Base-by-base conservation (phyloP, 345 rosid species). In the Salix exigua region DNA sequence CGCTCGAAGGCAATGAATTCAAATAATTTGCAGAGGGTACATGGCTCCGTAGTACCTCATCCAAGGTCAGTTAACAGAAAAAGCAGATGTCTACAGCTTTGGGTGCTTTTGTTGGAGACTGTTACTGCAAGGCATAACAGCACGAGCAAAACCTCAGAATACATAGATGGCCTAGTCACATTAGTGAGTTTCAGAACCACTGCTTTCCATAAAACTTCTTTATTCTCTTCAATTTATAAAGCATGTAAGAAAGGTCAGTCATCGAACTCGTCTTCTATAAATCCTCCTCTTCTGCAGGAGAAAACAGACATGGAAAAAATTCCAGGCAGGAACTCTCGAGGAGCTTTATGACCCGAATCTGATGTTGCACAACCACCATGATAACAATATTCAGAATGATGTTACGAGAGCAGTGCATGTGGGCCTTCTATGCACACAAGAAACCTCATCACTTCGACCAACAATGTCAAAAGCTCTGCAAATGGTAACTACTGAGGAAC, bases 1-100 rank as follows among this genome's bases (percentile, higher is more conserved):
- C 7, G 30, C 13, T 44, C 8, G 33, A 30, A 5, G 9, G 8
- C 40, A 17, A 46, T 73, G 68, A 73, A 23, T 67, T 50, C 58
- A 31, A 51, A 73, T 60, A 64, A 79, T 85, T 50, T 76, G n/a
- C 78, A 93, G 99, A 26, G 99, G 99, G 26, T 91, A 95, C 78
- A 93, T 95, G 97, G 97, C 99, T 77, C 99, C 97, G 0, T 97
- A 95, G 82, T 95, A 91, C 85, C 87, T 93, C 14, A 96, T 93
- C 26, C 92, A 92, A 51, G 99, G 99, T 65, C 98, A 91, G 81
- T 82, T 96, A 75, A 91, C 99, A 25, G 99, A 96, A 80, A 96
- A 93, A 79, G 98, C 80, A 55, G 99, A 95, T 72, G 91, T 92
- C 40, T 92, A 95, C 81, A 91, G 97, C 80, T 95, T 88, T 21